Percentiles rank a stretch among this genome's conserved stretches.
phyloP scores from a whole-genome alignment of 106 monocot genomes.

The Dendrobium officinale region DNA sequence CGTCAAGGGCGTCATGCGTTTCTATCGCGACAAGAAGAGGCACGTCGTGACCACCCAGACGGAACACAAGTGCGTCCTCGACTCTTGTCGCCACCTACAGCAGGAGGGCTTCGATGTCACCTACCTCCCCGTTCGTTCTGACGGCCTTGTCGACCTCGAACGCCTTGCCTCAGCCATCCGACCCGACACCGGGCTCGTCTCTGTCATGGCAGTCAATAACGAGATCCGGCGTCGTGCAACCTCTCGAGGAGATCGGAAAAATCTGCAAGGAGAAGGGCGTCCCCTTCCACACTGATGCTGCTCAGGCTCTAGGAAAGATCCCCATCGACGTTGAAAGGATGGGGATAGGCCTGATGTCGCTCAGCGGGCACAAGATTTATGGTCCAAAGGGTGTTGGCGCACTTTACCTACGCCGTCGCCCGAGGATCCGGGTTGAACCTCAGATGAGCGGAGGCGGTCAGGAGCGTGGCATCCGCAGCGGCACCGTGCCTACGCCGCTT shows the following conservation, averaged over 20 bases:
- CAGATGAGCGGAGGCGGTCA: slow-evolving; percentile 99
- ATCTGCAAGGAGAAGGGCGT: slow-evolving; percentile 72
- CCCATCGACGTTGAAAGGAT: slow-evolving; percentile 79
- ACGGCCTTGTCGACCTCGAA: slow-evolving; percentile 74
- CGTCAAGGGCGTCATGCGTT: slow-evolving; percentile 82
- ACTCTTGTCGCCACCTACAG: slow-evolving; percentile 92
- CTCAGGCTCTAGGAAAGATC: slow-evolving; percentile 90
- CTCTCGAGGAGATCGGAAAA: slow-evolving; percentile 79
- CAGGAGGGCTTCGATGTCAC: slow-evolving; percentile 93
- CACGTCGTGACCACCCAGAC: slow-evolving; percentile 96
- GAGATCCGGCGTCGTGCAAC: slow-evolving; percentile 95
- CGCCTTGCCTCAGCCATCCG: slow-evolving; percentile 55
- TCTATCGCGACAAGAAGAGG: slow-evolving; percentile 63
- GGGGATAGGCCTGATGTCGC: slow-evolving; percentile 89
- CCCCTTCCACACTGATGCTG: slow-evolving; percentile 86
- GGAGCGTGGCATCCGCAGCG: slow-evolving; percentile 92
- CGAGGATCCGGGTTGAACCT: slow-evolving; percentile 80
- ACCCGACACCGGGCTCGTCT: slow-evolving; percentile 86
- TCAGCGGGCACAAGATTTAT: slow-evolving; percentile 93
- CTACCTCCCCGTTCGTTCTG: slow-evolving; percentile 75
- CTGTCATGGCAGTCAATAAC: slow-evolving; percentile 96
- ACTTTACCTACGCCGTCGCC: slow-evolving; percentile 72
- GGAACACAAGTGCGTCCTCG: slow-evolving; percentile 99
- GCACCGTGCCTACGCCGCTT: slow-evolving; percentile 84
- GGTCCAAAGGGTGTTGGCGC: slow-evolving; percentile 96